Base-by-base conservation (phyloP, 148 eudicot species). In the Polygonum aviculare region DNA sequence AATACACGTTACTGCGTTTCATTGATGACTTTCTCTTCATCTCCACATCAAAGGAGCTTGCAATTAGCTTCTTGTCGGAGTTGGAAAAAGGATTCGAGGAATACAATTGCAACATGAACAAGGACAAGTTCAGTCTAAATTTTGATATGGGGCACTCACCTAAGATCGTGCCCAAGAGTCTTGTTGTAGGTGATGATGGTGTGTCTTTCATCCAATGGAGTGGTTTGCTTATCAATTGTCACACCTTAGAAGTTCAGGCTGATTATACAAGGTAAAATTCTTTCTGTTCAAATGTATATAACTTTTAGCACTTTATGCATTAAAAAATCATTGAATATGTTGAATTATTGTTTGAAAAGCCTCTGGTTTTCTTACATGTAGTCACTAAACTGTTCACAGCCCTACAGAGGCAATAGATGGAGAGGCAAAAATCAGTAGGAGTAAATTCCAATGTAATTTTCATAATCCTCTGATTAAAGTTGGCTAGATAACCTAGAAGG, bases 91-190 rank as follows among this genome's bases (percentile, higher is more conserved):
- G 99, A 71, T 82, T 95, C 75, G 80, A 79, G 38, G 91, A 80
- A 59, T 95, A 95, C 83, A 95, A 95, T 78, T 92, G 97, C 83
- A 75, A 80, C 77, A 92, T 95, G 99, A 95, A 95, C 78, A 74
- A 81, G 77, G 84, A 80, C 39, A 95, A 95, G 84, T 92, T 86
- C 78, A 86, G 94, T 67, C 69, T 81, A 33, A 92, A 88, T 78
- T 95, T 95, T 88, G 78, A 82, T 73, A 31, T 76, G 51, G 81
- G 77, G 19, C 44, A 63, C 41, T 71, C 52, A 54, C 60, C 78
- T 54, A 77, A 81, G 40, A 54, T 69, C 62, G 73, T 47, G 44
- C 79, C 90, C 48, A 86, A 85, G 76, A 85, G 90, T 78, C 31
- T 85, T 55, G 79, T 83, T 52, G 45, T 76, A 3, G 91, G 87